phyloP scores from a whole-genome alignment of 176 grass and related monocot genomes.

The Tuctoria greenei region DNA sequence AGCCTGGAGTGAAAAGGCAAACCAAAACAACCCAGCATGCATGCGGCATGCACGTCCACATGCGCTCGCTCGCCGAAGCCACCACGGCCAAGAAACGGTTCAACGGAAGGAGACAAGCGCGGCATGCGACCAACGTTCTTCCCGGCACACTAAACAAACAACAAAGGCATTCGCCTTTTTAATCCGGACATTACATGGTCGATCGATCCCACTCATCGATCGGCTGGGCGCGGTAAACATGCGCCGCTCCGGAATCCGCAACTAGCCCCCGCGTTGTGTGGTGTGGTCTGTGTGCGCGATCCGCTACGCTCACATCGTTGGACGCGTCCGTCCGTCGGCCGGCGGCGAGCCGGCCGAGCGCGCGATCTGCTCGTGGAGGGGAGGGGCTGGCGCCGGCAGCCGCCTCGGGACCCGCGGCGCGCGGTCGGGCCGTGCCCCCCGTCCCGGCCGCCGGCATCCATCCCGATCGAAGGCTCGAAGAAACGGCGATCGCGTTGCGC shows the following conservation, averaged over 20 bases:
- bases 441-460: background rate
- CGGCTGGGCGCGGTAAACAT: background rate
- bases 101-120: slow-evolving; percentile 43
- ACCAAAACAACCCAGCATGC: background rate
- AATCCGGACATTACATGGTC: slow-evolving; percentile 40
- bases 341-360: background rate
- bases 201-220: background rate
- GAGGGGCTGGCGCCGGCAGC: slow-evolving; percentile 49
- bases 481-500: background rate
- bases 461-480: slow-evolving; percentile 8
- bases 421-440: slow-evolving; percentile 45
- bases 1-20: slow-evolving; percentile 12
- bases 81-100: slow-evolving; percentile 42
- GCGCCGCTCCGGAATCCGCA: background rate
- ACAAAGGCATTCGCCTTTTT: background rate
- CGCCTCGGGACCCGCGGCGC: slow-evolving; percentile 35
- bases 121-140: background rate
- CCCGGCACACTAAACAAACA: background rate
- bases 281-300: background rate
- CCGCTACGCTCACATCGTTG: background rate
- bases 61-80: slow-evolving; percentile 13
- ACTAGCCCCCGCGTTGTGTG: background rate
- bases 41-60: slow-evolving; percentile 22
- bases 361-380: slow-evolving; percentile 35
- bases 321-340: background rate